These are phyloP conservation scores for Xanthoceras sorbifolium DNA, from an alignment of 345 rosid genomes.

Conservation along the genomic window DNA sequence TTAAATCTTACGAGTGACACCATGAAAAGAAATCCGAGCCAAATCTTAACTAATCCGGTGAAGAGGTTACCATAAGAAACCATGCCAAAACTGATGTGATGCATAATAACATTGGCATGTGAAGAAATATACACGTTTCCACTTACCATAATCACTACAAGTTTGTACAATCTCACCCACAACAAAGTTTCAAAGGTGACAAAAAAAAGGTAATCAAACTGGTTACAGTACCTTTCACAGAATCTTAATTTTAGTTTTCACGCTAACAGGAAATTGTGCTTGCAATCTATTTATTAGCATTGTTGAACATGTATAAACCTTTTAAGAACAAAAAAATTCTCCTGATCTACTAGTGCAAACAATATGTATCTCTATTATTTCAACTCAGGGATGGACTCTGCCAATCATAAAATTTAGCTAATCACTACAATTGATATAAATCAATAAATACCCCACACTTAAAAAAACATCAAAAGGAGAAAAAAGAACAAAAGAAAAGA, in stretches of 20 bases:
- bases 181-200: neutral
- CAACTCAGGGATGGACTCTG: neutral
- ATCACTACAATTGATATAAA: neutral
- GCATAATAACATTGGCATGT: neutral
- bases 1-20: neutral
- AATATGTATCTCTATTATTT: neutral
- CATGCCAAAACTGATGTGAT: neutral
- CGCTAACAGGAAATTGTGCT: neutral
- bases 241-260: neutral
- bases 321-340: neutral
- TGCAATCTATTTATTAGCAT: neutral
- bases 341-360: neutral
- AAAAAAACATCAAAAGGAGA: neutral
- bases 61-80: neutral
- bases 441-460: neutral
- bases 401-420: constrained; percentile 8
- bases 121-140: neutral
- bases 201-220: neutral
- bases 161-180: neutral
- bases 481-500: neutral
- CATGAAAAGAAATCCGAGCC: neutral
- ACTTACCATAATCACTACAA: neutral
- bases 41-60: neutral
- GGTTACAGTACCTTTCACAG: neutral
- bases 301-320: neutral